Conservation (phyloP, 305 asterid species). For the Rubia occidens region DNA sequence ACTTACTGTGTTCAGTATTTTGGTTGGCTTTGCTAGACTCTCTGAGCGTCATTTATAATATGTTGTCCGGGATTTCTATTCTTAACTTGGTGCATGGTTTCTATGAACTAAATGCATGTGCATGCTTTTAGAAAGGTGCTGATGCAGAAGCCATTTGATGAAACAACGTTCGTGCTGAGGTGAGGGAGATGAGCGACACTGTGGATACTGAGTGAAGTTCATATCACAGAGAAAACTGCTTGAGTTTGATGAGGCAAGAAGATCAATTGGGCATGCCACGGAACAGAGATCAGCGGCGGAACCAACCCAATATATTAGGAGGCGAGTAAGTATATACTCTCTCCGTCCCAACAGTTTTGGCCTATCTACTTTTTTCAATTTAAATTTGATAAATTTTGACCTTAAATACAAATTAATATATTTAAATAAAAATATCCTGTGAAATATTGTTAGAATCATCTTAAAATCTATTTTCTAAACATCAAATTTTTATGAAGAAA, state of each 20-base stretch:
- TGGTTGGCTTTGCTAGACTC: background rate
- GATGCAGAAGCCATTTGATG: slow-evolving; percentile 97
- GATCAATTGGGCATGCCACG: background rate
- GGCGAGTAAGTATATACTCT: too few relatives aligned
- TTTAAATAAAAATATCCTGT: too few relatives aligned
- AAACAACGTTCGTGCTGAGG: slow-evolving; percentile 52
- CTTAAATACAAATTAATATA: too few relatives aligned
- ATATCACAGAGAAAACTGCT: slow-evolving; percentile 66
- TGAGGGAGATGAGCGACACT: slow-evolving; percentile 74
- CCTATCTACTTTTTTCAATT: too few relatives aligned
- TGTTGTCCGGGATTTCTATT: background rate
- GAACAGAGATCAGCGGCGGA: background rate
- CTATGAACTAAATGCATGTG: slow-evolving; percentile 33
- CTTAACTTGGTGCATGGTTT: background rate
- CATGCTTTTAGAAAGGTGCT: slow-evolving; percentile 74
- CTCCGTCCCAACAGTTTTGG: too few relatives aligned
- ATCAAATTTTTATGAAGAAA: too few relatives aligned
- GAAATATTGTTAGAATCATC: too few relatives aligned
- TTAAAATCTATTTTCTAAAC: too few relatives aligned
- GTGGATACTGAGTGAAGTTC: slow-evolving; percentile 93
- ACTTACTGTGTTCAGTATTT: background rate
- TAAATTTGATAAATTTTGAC: too few relatives aligned
- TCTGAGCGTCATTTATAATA: background rate
- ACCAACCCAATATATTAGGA: too few relatives aligned
- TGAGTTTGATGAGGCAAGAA: slow-evolving; percentile 3